Conservation (phyloP, 805 yeast genomes). For the Metschnikowia proteae region DNA sequence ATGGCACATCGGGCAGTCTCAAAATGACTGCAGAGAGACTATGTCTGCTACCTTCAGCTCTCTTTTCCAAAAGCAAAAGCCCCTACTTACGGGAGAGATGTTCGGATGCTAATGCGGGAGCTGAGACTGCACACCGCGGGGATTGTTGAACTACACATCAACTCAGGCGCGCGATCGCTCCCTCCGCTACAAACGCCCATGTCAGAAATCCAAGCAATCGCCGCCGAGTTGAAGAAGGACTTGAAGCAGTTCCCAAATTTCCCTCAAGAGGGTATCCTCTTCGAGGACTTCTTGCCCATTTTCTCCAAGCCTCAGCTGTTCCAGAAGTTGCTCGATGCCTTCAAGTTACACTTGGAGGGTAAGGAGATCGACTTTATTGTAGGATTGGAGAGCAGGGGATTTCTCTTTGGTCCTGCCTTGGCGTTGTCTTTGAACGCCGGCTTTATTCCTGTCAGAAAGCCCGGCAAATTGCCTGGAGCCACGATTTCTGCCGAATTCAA, state of each 20-base stretch:
- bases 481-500: conserved; percentile 64
- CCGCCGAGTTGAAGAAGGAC: conserved; percentile 35
- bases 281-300: conserved; percentile 95
- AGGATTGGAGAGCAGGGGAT: conserved; percentile 96
- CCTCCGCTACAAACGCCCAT: conserved; percentile 4
- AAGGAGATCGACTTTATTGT: conserved; percentile 80
- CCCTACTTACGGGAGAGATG: too few species aligned
- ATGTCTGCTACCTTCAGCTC: too few species aligned
- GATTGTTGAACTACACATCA: neutral
- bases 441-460: conserved; percentile 92
- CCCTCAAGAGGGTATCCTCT: conserved; percentile 87
- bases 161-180: neutral
- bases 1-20: too few species aligned
- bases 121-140: neutral
- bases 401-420: conserved; percentile 91
- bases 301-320: conserved; percentile 80
- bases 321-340: conserved; percentile 75
- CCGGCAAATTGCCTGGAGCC: conserved; percentile 92
- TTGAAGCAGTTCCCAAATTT: conserved; percentile 82
- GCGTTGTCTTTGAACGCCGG: conserved; percentile 88
- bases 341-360: conserved; percentile 66
- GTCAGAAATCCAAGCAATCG: conserved; percentile 28
- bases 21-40: too few species aligned
- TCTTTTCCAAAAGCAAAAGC: too few species aligned
- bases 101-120: too few species aligned